Evolutionary conservation across 805 yeast genomes (phyloP), one percentile per base, ranked within the genome.

Genomic region (Saitoella complicata): DNA sequence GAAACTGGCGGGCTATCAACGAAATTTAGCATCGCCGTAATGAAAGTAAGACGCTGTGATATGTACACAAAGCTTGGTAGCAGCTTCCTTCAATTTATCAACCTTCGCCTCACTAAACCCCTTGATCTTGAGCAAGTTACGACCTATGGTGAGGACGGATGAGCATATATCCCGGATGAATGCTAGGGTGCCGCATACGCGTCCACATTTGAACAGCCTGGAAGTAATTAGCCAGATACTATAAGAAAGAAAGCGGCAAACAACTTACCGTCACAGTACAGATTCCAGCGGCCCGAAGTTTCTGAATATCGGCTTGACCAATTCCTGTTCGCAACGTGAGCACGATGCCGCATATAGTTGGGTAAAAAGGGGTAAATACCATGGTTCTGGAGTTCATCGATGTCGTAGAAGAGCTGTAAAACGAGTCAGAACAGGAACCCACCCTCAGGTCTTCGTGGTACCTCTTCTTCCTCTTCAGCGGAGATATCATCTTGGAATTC

Each of bases 31-130:
- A 37, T 9, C 43, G n/a, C 10, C n/a, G 11, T 21, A 11, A 40
- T 32, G 12, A 8, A 37, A 3, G 10, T 10, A 37, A 13, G 21
- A 43, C 37, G 30, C 5, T 29, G 8, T 7, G 31, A 10, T 9
- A 8, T 9, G 32, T 54, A 73, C 76, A 5, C 46, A 38, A 34
- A 81, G 59, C 53, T 76, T 80, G 34, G 76, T 71, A 0, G 87
- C 84, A 21, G 83, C 87, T 50, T 71, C 78, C 51, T 80, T 77
- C 51, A 81, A 74, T 55, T 78, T 78, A 39, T 80, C 88, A 3
- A 83, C 87, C 55, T 81, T 80, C 12, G 78, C 76, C 57, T 80
- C 88, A 52, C 81, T 73, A 33, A 80, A 64, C 1, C 88, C 88
- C 56, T 76, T 79, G 12, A 80, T 78, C 45, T 73, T 71, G 42